Base-by-base conservation (phyloP, 768 basidiomycete genomes). In the Boletus rubescentipes region DNA sequence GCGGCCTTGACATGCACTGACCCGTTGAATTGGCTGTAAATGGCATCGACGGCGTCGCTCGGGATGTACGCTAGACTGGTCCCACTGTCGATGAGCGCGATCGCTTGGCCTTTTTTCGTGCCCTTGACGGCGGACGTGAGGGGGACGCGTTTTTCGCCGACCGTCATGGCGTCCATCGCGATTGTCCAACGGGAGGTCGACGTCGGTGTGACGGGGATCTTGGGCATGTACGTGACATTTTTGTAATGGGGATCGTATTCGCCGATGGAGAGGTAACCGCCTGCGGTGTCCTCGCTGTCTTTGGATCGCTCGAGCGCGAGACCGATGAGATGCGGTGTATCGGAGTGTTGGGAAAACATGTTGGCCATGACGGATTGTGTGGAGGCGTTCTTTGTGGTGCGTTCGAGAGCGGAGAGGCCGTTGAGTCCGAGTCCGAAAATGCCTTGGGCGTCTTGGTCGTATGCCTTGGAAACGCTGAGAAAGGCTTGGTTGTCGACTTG, bases 1-100 rank as follows among this genome's bases (percentile, higher is more conserved):
- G 55, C 34, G 6, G 65, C 69, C 53, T 70, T 63, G 46, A 72
- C 58, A 30, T 69, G 68, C 30, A 72, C 68, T 0, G 77, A 63
- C 0, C 73, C 75, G 20, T 66, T 64, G 30, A 79, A 61, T n/a
- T 55, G 49, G 18, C 73, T 65, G 45, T 77, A 79, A 31, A 79
- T 74, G 0, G 66, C 72, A 52, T 76, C 64, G 31, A 71, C 62
- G 1, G 75, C 67, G 16, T 60, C 54, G 5, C 49, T 48, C 0
- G 78, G 72, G 42, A 79, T 57, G 3, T 73, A 66, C 16, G 72
- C 71, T 23, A 63, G 57, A 38, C 77, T 77, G 14, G 73, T 74
- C 23, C 78, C 78, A 5, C 75, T 79, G 40, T 79, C 78, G 37
- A 79, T 61, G 10, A 79, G 64, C 10, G 75, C 67, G 15, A 73